Evolutionary conservation across 164 flowering plant genomes (phyloP).

Genomic region (Houttuynia cordata): DNA sequence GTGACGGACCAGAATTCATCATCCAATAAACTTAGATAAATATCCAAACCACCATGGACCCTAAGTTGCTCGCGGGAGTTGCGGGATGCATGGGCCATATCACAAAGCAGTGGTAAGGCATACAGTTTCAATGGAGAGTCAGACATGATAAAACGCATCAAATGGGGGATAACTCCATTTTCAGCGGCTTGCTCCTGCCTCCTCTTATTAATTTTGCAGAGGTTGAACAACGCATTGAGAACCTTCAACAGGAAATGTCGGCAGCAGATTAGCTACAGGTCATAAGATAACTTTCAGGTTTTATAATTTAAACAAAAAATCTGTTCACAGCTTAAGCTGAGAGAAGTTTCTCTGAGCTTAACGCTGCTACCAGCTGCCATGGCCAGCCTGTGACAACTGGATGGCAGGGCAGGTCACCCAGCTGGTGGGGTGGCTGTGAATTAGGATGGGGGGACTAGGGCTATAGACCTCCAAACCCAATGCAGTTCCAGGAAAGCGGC

Average conservation of each 20-base stretch:
- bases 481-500: no score
- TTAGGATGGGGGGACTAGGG: no score
- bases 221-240: constrained; percentile 82
- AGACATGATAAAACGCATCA: constrained; percentile 78
- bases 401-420: no score
- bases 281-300: neutral
- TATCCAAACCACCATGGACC: constrained; percentile 91
- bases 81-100: constrained; percentile 99
- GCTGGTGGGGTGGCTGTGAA: no score
- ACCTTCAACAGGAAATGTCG: constrained; percentile 37
- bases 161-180: constrained; percentile 97
- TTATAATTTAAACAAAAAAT: no score
- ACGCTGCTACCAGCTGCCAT: no score
- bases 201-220: constrained; percentile 96
- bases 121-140: constrained; percentile 75
- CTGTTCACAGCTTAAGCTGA: no score
- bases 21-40: constrained; percentile 89
- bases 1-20: constrained; percentile 92
- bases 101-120: constrained; percentile 91
- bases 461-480: no score
- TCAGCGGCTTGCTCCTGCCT: constrained; percentile 99
- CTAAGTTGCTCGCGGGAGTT: constrained; percentile 94
- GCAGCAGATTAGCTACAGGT: neutral
- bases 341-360: no score
- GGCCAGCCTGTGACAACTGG: no score